Evolutionary conservation across 352 stramenopile genomes (phyloP), one percentile per base, ranked within the genome.

Genomic region (Pythium pectinolyticum): DNA sequence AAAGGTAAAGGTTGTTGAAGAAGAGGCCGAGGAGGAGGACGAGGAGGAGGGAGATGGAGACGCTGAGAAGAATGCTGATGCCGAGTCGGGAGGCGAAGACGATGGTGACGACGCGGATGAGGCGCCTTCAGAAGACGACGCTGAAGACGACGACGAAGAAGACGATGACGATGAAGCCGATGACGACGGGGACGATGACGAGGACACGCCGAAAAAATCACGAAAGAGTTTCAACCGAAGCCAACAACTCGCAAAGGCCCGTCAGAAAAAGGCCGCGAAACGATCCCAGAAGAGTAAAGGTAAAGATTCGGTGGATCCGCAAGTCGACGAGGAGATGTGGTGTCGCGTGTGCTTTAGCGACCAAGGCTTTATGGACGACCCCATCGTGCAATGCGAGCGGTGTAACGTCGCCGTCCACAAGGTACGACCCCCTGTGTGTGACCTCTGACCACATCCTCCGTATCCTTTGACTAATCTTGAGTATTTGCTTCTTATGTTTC

Each of bases 331-430:
- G 63, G 87, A 96, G 58, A 94, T 96, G 82, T 94, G 87, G 82
- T 96, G 87, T 58, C 86, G 87, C 10, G 87, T 96, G 40, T 96
- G 87, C 69, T 94, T 92, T 55, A 92, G 86, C 43, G 87, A 95
- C 66, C 82, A 94, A 66, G 86, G 85, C 12, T 96, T 88, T 57
- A 73, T 89, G 56, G 86, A 95, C 61, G 87, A 96, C 51, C 86
- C 85, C 28, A 96, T 96, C 34, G 87, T 96, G 7, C 84, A 95
- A 59, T 96, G 87, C 51, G 87, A 96, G 63, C 88, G 85, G 59
- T 96, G 87, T 48, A 69, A 82, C 19, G 85, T 92, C 31, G 86
- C 86, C 17, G 85, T 94, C 41, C 87, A 96, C 61, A 84, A 96
- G 77, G 87, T 96, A 69, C 19, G 58, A n/a, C n/a, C n/a, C n/a